Evolutionary conservation across 129 eudicot species (phyloP), one percentile per base, ranked within the genome.

Genomic region (Cynara cardunculus): DNA sequence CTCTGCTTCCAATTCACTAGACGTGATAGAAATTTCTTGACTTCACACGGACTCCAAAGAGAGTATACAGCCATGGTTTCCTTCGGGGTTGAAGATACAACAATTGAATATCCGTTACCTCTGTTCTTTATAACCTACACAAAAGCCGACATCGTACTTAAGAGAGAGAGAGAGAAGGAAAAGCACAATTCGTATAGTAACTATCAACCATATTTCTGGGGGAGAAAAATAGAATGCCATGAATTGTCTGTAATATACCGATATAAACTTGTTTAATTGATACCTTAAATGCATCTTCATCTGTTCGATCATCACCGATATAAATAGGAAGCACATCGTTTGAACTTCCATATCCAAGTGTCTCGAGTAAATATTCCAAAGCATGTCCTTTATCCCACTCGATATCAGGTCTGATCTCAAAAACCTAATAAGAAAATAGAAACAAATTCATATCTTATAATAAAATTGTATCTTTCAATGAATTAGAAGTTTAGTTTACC

Each of bases 341-440:
- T 28, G 79, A 78, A 59, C 53, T 78, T 49, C 61, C 72, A n/a
- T 69, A 75, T 31, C 89, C 87, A 16, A 86, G 73, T 26, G 84
- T 79, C 10, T 79, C 72, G 2, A 83, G 84, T 69, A 86, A 82
- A 79, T 79, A 86, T 35, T 86, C 75, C 10, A 86, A 39, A 10
- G 89, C 89, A 71, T 86, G 87, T 62, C 89, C 87, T 76, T 86
- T 86, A 30, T 86, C 79, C 89, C 89, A 86, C 12, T 86, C 79
- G 27, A 86, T 79, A 79, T 77, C 84, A 56, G 89, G 89, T n/a
- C 89, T 79, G 24, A 86, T 83, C 80, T 86, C 89, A 72, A 86
- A 78, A 5, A 86, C 95, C 86, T 81, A 19, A 53, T 53, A n/a
- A 14, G 3, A 59, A 78, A 49, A 30, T 13, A 31, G 3, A 70